Evolutionary conservation across 192 early-diverging fungal genomes (phyloP).

Genomic region (Entrophospora sp.): DNA sequence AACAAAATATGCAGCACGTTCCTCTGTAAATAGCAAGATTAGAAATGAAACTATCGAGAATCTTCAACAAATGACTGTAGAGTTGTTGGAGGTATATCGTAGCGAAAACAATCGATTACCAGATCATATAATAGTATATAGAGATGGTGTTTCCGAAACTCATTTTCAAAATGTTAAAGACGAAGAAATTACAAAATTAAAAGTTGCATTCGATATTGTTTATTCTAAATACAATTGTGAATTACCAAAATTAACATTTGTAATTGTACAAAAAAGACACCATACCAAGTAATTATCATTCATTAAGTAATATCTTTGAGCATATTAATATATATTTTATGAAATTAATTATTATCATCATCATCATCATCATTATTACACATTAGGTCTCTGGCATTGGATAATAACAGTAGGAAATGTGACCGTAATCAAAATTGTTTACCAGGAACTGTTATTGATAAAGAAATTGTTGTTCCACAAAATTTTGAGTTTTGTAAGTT

Average conservation of each 20-base stretch:
- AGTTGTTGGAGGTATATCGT: slow-evolving; percentile 51
- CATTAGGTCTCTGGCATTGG: background rate
- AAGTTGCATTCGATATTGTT: slow-evolving; percentile 40
- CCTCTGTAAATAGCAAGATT: slow-evolving; percentile 34
- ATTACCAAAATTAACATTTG: background rate
- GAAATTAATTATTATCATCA: no score
- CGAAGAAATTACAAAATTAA: background rate
- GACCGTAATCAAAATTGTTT: slow-evolving; percentile 67
- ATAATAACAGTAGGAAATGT: slow-evolving; percentile 39
- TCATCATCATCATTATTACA: background rate
- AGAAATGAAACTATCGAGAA: slow-evolving; percentile 56
- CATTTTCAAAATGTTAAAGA: slow-evolving; percentile 30
- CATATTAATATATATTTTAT: background rate
- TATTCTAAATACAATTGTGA: slow-evolving; percentile 59
- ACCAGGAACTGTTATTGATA: slow-evolving; percentile 70
- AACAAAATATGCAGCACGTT: slow-evolving; percentile 46
- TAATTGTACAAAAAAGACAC: background rate
- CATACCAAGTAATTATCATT: background rate
- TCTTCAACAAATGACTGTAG: slow-evolving; percentile 48
- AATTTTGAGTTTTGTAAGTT: slow-evolving; percentile 75
- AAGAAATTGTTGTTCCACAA: slow-evolving; percentile 55
- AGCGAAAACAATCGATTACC: slow-evolving; percentile 54
- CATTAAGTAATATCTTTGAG: no score
- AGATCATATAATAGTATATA: slow-evolving; percentile 66
- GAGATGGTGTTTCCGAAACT: slow-evolving; percentile 80